Percentiles rank a stretch among this genome's conserved stretches.
Conservation (phyloP, 176 grass and related monocot species). For the Poa pratensis region DNA sequence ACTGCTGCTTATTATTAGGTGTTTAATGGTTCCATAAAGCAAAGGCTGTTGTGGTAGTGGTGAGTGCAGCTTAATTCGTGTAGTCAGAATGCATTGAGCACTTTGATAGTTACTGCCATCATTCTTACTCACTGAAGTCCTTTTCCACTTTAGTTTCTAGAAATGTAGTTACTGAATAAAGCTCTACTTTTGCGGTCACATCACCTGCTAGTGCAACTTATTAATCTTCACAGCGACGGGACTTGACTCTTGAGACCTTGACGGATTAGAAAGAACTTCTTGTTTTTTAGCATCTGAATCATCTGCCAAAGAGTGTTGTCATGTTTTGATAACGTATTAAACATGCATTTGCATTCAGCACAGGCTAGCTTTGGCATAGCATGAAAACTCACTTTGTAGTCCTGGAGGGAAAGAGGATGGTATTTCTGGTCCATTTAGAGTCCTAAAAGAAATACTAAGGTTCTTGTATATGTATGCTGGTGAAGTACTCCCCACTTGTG, state of each 20-base stretch:
- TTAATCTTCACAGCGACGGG: constrained; percentile 8
- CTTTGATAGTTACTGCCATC: background rate
- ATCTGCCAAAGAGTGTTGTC: background rate
- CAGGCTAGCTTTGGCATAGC: background rate
- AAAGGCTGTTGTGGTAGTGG: constrained; percentile 1
- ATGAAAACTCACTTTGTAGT: background rate
- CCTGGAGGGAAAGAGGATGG: no score
- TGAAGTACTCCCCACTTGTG: no score
- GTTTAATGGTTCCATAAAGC: constrained; percentile 27
- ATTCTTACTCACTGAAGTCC: constrained; percentile 25
- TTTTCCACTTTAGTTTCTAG: constrained; percentile 39
- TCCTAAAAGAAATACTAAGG: background rate
- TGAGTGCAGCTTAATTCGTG: constrained; percentile 29
- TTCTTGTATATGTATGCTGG: background rate
- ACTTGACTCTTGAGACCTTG: background rate
- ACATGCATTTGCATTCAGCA: constrained; percentile 9
- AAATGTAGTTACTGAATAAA: constrained; percentile 39
- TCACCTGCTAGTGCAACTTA: constrained; percentile 22
- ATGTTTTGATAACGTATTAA: background rate
- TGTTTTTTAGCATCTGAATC: background rate
- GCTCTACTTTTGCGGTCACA: constrained; percentile 30
- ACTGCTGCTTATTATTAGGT: constrained; percentile 36
- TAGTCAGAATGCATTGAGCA: constrained; percentile 36
- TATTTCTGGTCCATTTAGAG: background rate
- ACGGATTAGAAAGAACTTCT: background rate